phyloP scores from a whole-genome alignment of 768 basidiomycete species.

The Albatrellus ellisii region DNA sequence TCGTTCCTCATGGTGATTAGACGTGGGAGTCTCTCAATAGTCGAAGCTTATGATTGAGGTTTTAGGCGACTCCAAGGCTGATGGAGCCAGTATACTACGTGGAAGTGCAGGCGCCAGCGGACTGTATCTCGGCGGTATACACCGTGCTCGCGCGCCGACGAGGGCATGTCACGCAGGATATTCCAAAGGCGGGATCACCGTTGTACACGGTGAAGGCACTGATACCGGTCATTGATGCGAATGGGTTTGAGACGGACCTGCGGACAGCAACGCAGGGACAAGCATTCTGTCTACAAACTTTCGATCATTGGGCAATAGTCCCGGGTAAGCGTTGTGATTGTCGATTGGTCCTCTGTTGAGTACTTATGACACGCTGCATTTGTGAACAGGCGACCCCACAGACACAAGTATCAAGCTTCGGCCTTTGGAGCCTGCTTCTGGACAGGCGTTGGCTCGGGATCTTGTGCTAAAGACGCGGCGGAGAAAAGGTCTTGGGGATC shows the following conservation, averaged over 20 bases:
- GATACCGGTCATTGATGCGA: slow-evolving; percentile 97
- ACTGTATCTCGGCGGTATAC: slow-evolving; percentile 97
- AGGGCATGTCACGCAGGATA: slow-evolving; percentile 98
- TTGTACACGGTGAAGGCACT: slow-evolving; percentile 96
- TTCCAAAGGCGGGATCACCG: slow-evolving; percentile 95
- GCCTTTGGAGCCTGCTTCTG: slow-evolving; percentile 93
- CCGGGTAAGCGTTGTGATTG: slow-evolving; percentile 46
- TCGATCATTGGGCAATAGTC: slow-evolving; percentile 99
- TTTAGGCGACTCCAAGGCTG: slow-evolving; percentile 81
- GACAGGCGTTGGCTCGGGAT: slow-evolving; percentile 89
- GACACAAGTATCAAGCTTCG: slow-evolving; percentile 95
- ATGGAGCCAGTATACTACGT: slow-evolving; percentile 99
- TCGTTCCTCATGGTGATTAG: slow-evolving; percentile 92
- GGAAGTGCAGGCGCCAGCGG: slow-evolving; percentile 98
- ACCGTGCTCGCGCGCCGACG: slow-evolving; percentile 96
- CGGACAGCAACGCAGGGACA: slow-evolving; percentile 97
- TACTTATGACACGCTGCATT: slow-evolving; percentile 5
- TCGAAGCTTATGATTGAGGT: neutral
- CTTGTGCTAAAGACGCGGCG: slow-evolving; percentile 93
- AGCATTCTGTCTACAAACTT: slow-evolving; percentile 95
- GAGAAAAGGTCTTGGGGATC: slow-evolving; percentile 92
- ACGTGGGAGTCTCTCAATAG: no score
- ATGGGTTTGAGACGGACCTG: slow-evolving; percentile 97
- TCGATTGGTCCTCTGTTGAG: neutral
- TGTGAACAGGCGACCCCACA: slow-evolving; percentile 75